Base-by-base conservation (phyloP, 257 asterid genomes). In the Nicotiana paniculata region DNA sequence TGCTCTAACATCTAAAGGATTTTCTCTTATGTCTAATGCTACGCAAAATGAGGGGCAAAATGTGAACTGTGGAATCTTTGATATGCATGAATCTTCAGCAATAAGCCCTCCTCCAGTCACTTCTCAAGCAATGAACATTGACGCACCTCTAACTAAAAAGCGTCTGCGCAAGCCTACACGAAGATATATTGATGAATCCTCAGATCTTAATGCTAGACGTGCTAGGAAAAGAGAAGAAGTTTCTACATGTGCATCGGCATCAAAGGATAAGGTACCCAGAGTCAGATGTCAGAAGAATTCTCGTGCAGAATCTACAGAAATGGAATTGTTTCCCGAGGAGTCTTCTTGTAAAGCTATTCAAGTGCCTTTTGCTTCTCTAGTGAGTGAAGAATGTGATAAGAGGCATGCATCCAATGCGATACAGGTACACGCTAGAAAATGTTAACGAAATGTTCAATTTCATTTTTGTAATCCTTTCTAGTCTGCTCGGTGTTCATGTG, bases 81-180 rank as follows among this genome's bases (percentile, higher is more conserved):
- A 75, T 51, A 8, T 72, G 78, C 78, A 43, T 72, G 90, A 89
- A 84, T 80, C 37, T 53, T 81, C 82, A 17, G 64, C 67, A 33
- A 69, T 77, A 65, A 77, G 69, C 59, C 64, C 63, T 75, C 79
- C 79, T 75, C 79, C 79, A 75, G 63, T 51, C 79, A 51, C 85
- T 9, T 79, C 81, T 72, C 88, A 53, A 57, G 85, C 81, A 48
- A 81, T 84, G 81, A 58, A 70, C 55, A 28, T 43, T 46, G 91
- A 85, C 70, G 17, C 85, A 55, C 77, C 79, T 84, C 87, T 91
- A 74, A 84, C 58, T 3, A 90, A 82, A 61, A 96, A 94, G 95
- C 91, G 99, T 81, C 85, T 91, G 18, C 97, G 99, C 48, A 96
- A 89, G 90, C 98, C 99, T 77, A 95, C 98, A 9, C 91, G 86